Percentiles rank a stretch among this genome's conserved stretches.
Evolutionary conservation across 164 flowering plant species (phyloP).

Genomic region (Tetrastigma voinierianum): DNA sequence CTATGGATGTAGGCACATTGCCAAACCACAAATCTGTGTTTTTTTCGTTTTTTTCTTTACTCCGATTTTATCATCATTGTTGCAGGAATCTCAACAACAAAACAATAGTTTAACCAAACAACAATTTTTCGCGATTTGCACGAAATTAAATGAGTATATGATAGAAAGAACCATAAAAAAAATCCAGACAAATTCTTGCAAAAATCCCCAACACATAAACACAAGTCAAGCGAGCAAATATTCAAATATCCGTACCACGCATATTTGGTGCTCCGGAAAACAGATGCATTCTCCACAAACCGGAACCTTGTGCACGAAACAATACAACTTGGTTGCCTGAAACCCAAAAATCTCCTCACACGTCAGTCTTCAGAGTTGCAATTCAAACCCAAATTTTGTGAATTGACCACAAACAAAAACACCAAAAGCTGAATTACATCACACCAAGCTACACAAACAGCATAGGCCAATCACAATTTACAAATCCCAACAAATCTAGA

Average conservation of each 20-base stretch:
- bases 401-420: too few species aligned
- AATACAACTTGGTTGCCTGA: constrained; percentile 97
- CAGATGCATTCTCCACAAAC: constrained; percentile 99
- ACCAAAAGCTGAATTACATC: too few species aligned
- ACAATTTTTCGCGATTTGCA: too few species aligned
- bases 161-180: neutral
- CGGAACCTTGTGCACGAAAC: constrained; percentile 96
- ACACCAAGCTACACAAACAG: too few species aligned
- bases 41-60: too few species aligned
- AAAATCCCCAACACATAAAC: neutral
- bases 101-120: too few species aligned
- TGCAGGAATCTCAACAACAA: too few species aligned
- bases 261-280: constrained; percentile 91
- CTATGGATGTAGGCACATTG: too few species aligned
- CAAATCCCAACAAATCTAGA: neutral
- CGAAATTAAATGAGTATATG: neutral
- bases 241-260: constrained; percentile 64
- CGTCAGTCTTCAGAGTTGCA: constrained; percentile 4
- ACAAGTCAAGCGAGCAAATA: neutral
- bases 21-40: too few species aligned
- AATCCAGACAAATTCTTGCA: neutral
- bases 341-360: constrained; percentile 15
- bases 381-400: neutral
- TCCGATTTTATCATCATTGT: too few species aligned
- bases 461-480: neutral